phyloP scores from a whole-genome alignment of 2,329 filamentous ascomycete species.

The Fusarium chaquense region DNA sequence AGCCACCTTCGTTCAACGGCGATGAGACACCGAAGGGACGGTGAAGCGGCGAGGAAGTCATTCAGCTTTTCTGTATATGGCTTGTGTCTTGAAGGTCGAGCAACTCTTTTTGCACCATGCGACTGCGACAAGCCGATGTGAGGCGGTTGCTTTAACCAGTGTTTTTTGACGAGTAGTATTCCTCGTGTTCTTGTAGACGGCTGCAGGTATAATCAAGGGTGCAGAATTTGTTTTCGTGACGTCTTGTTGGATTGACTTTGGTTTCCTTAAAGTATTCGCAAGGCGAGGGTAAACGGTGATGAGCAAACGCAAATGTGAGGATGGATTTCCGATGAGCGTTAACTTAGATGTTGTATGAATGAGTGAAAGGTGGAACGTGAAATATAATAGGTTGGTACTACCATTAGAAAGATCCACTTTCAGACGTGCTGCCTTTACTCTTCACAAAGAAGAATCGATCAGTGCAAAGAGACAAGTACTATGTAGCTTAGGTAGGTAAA shows the following conservation, averaged over 20 bases:
- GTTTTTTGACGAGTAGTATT: slow-evolving; percentile 1
- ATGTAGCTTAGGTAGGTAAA: background rate
- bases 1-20: slow-evolving; percentile 41
- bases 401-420: slow-evolving; percentile 9
- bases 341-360: slow-evolving; percentile 20
- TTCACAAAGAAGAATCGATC: background rate
- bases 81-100: background rate
- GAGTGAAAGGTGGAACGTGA: slow-evolving; percentile 9
- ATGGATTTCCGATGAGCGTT: slow-evolving; percentile 13
- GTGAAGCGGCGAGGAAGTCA: slow-evolving; percentile 43
- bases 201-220: background rate
- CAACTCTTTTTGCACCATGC: slow-evolving; percentile 17
- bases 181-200: slow-evolving; percentile 8
- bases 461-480: background rate
- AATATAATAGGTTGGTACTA: slow-evolving; percentile 11
- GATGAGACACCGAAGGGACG: slow-evolving; percentile 43
- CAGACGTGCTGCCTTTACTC: slow-evolving; percentile 4
- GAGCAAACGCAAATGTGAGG: background rate
- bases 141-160: slow-evolving; percentile 9
- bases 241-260: background rate
- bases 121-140: slow-evolving; percentile 9
- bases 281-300: background rate
- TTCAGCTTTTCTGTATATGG: slow-evolving; percentile 4
- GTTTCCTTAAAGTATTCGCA: background rate
- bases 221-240: background rate